Percentiles rank a stretch among this genome's conserved stretches.
Evolutionary conservation across 2,329 filamentous ascomycete genomes (phyloP).

Genomic region (Intubia oerlemansii): DNA sequence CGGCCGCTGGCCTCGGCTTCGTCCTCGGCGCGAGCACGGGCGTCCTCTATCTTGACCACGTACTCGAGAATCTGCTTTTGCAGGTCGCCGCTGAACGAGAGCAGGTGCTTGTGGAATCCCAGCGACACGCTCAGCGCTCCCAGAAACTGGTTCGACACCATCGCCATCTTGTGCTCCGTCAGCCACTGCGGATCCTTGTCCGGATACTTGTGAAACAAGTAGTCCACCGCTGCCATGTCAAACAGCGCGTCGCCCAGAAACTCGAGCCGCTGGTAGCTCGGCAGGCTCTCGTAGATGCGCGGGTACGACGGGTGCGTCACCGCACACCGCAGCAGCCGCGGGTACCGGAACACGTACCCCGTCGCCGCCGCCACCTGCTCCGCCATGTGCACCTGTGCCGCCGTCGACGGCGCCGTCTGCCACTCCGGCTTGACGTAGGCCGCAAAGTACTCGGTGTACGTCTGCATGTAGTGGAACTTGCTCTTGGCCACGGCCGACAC

Average conservation of each 20-base stretch:
- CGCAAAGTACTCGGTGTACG: constrained; percentile 52
- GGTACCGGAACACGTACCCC: constrained; percentile 47
- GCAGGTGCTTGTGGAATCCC: constrained; percentile 54
- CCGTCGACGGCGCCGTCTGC: constrained; percentile 39
- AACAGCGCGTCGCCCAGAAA: constrained; percentile 80
- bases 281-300: constrained; percentile 52
- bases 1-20: constrained; percentile 15
- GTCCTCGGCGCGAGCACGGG: constrained; percentile 14
- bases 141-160: constrained; percentile 92
- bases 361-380: constrained; percentile 35
- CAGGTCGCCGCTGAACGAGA: constrained; percentile 24
- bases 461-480: constrained; percentile 44
- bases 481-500: constrained; percentile 51
- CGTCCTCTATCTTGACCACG: constrained; percentile 31
- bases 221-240: constrained; percentile 67
- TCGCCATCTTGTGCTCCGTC: constrained; percentile 98
- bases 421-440: constrained; percentile 51
- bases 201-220: constrained; percentile 58
- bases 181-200: constrained; percentile 83
- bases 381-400: constrained; percentile 47
- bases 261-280: constrained; percentile 76
- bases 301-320: constrained; percentile 79
- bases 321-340: constrained; percentile 58
- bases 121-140: constrained; percentile 62
- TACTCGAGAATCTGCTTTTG: constrained; percentile 28